Base-by-base conservation (phyloP, 2,329 filamentous ascomycete genomes). In the Cercospora brassicicola region DNA sequence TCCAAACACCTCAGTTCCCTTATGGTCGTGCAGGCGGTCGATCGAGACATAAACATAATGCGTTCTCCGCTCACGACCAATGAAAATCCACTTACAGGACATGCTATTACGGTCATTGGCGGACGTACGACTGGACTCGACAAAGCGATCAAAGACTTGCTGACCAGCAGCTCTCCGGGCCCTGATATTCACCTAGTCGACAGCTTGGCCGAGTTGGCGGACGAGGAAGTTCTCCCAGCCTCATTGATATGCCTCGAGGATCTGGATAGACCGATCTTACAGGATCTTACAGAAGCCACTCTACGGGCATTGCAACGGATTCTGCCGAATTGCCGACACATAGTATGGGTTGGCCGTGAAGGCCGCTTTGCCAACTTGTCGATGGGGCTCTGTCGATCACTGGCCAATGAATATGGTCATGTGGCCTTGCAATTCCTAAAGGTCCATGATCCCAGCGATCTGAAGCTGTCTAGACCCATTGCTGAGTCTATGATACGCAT, bases 321-420 rank as follows among this genome's bases (percentile, higher is more conserved):
- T 15, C 59, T 61, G 18, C 59, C 59, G 30, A 61, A 61, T 15
- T 61, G 59, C 59, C 59, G 59, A 61, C 59, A 61, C 59, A 61
- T 61, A 26, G n/a, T 61, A 31, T 61, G 59, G 59, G 59, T 61
- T 20, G 59, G 59, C 59, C 59, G 20, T 26, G 59, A 61, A 61
- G 59, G 59, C 59, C 33, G 33, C 59, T 61, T 42, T 61, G 59
- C 59, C 18, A 61, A 42, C 20, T 42, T 61, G 33, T 61, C 59
- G 26, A 15, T 61, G 18, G 59, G 59, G 10, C 59, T 61, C 59
- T 61, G 59, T 61, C 59, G 59, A 31, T 39, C 59, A 61, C 59
- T 61, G 9, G 59, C 59, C 59, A 61, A 61, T 15, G 59, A 61
- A 61, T 61, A 61, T 61, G 59, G n/a, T 18, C 59, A 61, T 61